Conservation (phyloP, 805 yeast genomes). For the Pichia ethanolica region DNA sequence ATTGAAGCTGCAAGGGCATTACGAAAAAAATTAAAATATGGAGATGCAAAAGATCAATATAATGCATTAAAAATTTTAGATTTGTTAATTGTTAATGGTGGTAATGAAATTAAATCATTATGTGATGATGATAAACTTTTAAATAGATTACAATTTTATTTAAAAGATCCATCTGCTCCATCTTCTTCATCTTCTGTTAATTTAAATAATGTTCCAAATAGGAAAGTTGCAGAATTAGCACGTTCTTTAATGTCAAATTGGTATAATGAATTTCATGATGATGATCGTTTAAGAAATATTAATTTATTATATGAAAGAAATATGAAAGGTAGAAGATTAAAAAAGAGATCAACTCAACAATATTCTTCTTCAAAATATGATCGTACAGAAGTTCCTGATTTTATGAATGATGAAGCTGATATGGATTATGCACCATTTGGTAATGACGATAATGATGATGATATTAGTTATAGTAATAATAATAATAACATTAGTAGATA, state of each 20-base stretch:
- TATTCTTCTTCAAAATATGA: background rate
- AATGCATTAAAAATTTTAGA: constrained; percentile 57
- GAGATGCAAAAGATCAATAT: constrained; percentile 54
- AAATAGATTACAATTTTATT: constrained; percentile 51
- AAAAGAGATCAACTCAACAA: constrained; percentile 2
- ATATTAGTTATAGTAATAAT: no score
- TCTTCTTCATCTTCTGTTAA: background rate
- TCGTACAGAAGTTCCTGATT: constrained; percentile 27
- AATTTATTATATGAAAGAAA: constrained; percentile 35
- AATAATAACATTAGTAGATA: background rate
- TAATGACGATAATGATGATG: constrained; percentile 15
- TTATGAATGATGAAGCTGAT: constrained; percentile 49
- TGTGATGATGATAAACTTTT: constrained; percentile 64
- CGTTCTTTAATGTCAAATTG: constrained; percentile 55
- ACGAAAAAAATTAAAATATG: constrained; percentile 84
- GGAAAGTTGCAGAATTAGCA: constrained; percentile 24
- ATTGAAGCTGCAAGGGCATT: constrained; percentile 87
- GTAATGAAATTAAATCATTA: constrained; percentile 34
- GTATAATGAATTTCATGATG: constrained; percentile 49
- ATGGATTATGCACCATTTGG: constrained; percentile 29
- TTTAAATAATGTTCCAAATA: background rate
- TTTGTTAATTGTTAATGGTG: constrained; percentile 51
- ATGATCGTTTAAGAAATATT: constrained; percentile 42
- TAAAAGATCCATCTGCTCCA: constrained; percentile 24
- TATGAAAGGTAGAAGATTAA: constrained; percentile 1